These are phyloP conservation scores for Aspergillus fijiensis DNA, from an alignment of 2,329 filamentous ascomycete genomes.

Conservation along the genomic window DNA sequence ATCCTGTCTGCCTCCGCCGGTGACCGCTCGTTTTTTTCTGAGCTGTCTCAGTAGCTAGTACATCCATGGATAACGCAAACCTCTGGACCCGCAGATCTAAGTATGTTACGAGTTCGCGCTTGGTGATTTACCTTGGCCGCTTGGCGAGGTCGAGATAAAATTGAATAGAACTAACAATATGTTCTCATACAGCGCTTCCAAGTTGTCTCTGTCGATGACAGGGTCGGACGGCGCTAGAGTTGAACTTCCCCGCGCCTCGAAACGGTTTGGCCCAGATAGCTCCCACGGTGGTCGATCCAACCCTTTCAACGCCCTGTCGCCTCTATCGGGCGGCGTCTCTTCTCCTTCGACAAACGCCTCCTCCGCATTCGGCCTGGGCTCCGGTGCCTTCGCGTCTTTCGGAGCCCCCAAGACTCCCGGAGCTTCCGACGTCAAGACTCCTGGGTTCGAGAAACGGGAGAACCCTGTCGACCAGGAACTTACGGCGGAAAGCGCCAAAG, in stretches of 20 bases:
- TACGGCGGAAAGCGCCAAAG: slow-evolving; percentile 28
- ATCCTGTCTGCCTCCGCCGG: slow-evolving; percentile 26
- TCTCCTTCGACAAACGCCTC: slow-evolving; percentile 77
- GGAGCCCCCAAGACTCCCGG: slow-evolving; percentile 86
- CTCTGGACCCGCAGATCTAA: slow-evolving; percentile 52
- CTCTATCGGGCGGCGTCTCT: slow-evolving; percentile 66
- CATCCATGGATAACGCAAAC: slow-evolving; percentile 52
- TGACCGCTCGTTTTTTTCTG: slow-evolving; percentile 37
- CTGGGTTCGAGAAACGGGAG: slow-evolving; percentile 60
- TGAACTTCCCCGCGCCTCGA: slow-evolving; percentile 64
- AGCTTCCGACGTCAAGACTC: slow-evolving; percentile 72
- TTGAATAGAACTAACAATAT: slow-evolving; percentile 12
- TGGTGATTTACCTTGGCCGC: slow-evolving; percentile 2
- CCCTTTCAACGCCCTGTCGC: slow-evolving; percentile 74
- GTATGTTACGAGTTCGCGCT: slow-evolving; percentile 34
- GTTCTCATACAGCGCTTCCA: slow-evolving; percentile 65
- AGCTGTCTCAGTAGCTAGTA: slow-evolving; percentile 33
- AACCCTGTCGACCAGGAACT: slow-evolving; percentile 46
- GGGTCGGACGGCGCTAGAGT: slow-evolving; percentile 56
- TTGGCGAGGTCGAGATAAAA: background rate
- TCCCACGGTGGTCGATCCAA: slow-evolving; percentile 73
- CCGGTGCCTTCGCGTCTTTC: slow-evolving; percentile 95
- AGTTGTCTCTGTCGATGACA: slow-evolving; percentile 83
- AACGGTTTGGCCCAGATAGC: slow-evolving; percentile 71
- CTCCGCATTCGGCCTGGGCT: slow-evolving; percentile 89